These are phyloP conservation scores for Eudorina sp. DNA, from an alignment of 139 green algal species.

Conservation along the genomic window DNA sequence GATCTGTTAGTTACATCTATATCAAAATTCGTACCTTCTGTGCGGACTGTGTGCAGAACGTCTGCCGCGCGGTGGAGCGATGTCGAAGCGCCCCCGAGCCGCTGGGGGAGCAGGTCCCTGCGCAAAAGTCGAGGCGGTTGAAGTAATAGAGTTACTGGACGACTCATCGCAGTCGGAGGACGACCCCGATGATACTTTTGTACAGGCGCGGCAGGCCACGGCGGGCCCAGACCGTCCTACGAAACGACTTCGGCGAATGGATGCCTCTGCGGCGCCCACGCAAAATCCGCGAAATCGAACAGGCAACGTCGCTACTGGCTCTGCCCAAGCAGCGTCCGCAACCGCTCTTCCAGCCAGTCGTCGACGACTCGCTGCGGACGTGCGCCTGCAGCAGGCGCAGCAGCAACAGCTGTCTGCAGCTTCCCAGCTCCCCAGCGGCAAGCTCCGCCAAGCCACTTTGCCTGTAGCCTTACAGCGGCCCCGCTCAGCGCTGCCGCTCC, in stretches of 20 bases:
- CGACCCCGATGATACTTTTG: background rate
- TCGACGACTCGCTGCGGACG: background rate
- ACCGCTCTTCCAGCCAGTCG: background rate
- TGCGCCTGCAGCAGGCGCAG: background rate
- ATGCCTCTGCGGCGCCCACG: background rate
- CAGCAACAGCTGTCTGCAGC: background rate
- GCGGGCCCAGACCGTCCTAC: background rate
- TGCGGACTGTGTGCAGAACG: too few relatives aligned
- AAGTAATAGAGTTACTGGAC: conserved; percentile 23
- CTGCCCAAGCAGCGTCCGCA: background rate
- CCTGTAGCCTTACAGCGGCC: background rate
- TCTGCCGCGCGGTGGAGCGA: too few relatives aligned
- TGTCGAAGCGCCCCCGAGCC: conserved; percentile 16
- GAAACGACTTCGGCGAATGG: conserved; percentile 7
- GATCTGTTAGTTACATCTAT: too few relatives aligned
- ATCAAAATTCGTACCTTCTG: too few relatives aligned
- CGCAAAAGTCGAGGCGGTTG: background rate
- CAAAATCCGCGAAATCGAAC: too few relatives aligned
- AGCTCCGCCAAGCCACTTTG: conserved; percentile 20
- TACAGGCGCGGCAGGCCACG: background rate
- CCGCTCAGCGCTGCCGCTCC: conserved; percentile 1
- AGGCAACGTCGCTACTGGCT: background rate
- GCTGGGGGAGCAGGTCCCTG: background rate
- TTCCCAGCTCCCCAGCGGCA: background rate
- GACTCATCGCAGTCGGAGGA: conserved; percentile 15